Evolutionary conservation across 805 yeast species (phyloP), one percentile per base, ranked within the genome.

Genomic region (Spathaspora arborariae): DNA sequence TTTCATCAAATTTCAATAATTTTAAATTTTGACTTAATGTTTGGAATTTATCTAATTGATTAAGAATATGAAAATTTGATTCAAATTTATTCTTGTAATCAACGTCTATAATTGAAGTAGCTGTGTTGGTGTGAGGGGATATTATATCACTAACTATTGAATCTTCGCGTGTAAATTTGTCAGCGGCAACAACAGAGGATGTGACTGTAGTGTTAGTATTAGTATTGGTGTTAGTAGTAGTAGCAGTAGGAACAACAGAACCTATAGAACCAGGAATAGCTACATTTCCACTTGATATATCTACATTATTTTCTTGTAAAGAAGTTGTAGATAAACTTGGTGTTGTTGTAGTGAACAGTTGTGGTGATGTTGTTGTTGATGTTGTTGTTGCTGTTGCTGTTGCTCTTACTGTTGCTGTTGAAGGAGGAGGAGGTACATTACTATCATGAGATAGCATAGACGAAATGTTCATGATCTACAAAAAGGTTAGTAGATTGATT

Each of bases 381-480:
- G 45, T 13, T 22, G 41, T 46, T 18, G 49, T 7, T 33, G 36
- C 34, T 15, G 41, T 34, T 10, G 51, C 46, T 10, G 54, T 47
- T 6, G 56, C 42, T 8, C 13, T 39, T 39, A 39, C 3, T 41
- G 30, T 47, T 41, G 20, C 13, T 24, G 27, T 24, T 10, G 10
- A 3, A 9, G 27, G 11, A 24, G 27, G 27, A 8, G 10, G 3
- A 24, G 27, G 35, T 10, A 30, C n/a, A 30, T 30, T 43, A 45
- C 55, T 51, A 47, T 63, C 67, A 42, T 49, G 56, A 21, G 70
- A 59, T 54, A 67, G 58, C 63, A 67, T 67, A 21, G 70, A 65
- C 13, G 70, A 64, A 39, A 66, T 65, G 51, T 66, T 64, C 71
- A 66, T 41, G 40, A 5, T 30, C 35, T 30, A 30, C n/a, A 13